Conservation (phyloP, 768 basidiomycete species). For the Sarcodon aspratus region DNA sequence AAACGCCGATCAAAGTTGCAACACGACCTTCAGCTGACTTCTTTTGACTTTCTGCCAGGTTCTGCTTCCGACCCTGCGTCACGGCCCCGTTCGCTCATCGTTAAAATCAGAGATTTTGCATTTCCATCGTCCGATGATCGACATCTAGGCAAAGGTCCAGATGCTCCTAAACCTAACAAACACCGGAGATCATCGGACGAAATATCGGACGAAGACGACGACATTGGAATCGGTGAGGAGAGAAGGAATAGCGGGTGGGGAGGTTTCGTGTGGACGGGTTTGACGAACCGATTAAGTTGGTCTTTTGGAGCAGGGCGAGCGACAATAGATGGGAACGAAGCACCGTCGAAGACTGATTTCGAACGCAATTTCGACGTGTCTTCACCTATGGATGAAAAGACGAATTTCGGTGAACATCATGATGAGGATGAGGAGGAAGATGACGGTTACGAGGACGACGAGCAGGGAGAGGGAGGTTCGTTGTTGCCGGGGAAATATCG, state of each 20-base stretch:
- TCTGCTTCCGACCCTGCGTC: background rate
- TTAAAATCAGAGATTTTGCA: constrained; percentile 42
- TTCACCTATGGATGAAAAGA: constrained; percentile 15
- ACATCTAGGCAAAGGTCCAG: constrained; percentile 28
- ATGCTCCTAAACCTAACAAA: constrained; percentile 27
- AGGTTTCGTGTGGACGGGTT: constrained; percentile 29
- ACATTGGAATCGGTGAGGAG: constrained; percentile 17
- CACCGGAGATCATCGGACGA: constrained; percentile 17
- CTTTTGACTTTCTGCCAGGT: background rate
- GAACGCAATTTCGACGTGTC: constrained; percentile 31
- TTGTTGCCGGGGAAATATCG: constrained; percentile 65
- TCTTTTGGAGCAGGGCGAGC: constrained; percentile 13
- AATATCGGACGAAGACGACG: constrained; percentile 11
- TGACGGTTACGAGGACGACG: constrained; percentile 14
- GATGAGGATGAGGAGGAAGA: constrained; percentile 17
- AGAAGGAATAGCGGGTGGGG: constrained; percentile 19
- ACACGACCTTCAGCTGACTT: constrained; percentile 3
- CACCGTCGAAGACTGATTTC: constrained; percentile 32
- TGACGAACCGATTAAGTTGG: constrained; percentile 27
- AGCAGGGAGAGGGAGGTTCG: constrained; percentile 19
- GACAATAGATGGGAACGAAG: constrained; percentile 4
- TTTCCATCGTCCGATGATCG: constrained; percentile 29
- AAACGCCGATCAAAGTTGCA: background rate
- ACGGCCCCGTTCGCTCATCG: constrained; percentile 11
- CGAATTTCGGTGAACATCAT: constrained; percentile 6